Conservation (phyloP, 2,329 filamentous ascomycete genomes). For the Leptoxyphium fumago region DNA sequence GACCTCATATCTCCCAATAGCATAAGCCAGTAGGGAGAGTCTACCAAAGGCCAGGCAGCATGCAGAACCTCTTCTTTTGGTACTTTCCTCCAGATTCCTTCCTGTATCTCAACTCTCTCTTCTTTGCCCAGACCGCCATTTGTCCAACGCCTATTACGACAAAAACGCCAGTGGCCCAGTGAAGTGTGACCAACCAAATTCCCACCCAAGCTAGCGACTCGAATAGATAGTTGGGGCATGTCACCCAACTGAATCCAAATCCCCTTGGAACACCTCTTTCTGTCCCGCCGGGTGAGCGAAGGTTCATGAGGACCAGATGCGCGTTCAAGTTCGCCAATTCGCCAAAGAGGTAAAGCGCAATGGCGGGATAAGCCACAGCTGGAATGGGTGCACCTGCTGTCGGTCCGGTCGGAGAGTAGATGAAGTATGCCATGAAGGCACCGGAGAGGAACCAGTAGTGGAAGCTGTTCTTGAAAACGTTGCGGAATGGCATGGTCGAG, state of each 20-base stretch:
- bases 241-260: conserved; percentile 72
- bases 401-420: conserved; percentile 62
- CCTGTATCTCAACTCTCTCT: conserved; percentile 83
- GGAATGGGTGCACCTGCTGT: conserved; percentile 42
- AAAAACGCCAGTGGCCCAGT: conserved; percentile 65
- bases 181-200: conserved; percentile 64
- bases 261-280: conserved; percentile 80
- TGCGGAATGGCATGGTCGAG: conserved; percentile 79
- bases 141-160: conserved; percentile 55
- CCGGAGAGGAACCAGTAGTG: conserved; percentile 90
- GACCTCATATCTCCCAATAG: too few relatives aligned
- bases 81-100: conserved; percentile 87
- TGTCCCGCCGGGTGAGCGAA: conserved; percentile 66
- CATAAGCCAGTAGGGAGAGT: background rate
- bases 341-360: conserved; percentile 60
- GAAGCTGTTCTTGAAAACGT: conserved; percentile 87
- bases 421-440: conserved; percentile 65
- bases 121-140: conserved; percentile 78
- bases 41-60: conserved; percentile 64
- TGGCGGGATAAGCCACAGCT: conserved; percentile 47
- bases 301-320: conserved; percentile 61
- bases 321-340: conserved; percentile 69
- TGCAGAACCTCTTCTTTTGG: conserved; percentile 79
- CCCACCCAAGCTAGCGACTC: conserved; percentile 79
- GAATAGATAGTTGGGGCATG: conserved; percentile 95